Evolutionary conservation across 129 eudicot species (phyloP).

Genomic region (Flaveria robusta): DNA sequence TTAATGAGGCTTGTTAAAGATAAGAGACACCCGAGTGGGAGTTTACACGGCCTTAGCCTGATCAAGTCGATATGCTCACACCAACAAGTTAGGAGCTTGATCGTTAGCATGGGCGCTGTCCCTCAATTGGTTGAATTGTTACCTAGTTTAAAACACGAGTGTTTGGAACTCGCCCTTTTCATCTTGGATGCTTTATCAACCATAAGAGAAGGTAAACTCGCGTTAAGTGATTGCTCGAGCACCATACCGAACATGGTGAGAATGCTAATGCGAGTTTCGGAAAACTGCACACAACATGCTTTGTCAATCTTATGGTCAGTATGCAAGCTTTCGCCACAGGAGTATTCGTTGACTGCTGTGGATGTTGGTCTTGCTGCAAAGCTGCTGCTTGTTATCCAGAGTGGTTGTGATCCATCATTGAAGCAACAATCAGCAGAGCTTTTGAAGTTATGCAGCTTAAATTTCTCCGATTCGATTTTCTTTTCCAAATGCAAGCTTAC

Average conservation of each 20-base stretch:
- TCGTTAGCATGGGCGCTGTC: conserved; percentile 39
- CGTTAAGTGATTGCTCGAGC: conserved; percentile 40
- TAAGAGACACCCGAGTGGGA: conserved; percentile 37
- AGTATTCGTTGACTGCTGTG: conserved; percentile 41
- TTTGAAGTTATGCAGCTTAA: conserved; percentile 48
- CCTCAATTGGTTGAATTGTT: conserved; percentile 47
- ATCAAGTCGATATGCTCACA: conserved; percentile 40
- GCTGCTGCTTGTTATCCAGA: conserved; percentile 49
- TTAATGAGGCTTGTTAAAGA: conserved; percentile 44
- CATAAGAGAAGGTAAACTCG: conserved; percentile 37
- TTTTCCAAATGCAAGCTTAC: conserved; percentile 55
- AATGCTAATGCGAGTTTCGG: conserved; percentile 44
- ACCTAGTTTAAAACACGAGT: conserved; percentile 33
- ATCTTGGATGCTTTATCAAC: conserved; percentile 37
- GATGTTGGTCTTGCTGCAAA: conserved; percentile 57
- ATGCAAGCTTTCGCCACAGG: conserved; percentile 46
- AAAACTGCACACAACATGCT: conserved; percentile 40
- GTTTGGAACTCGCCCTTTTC: conserved; percentile 42
- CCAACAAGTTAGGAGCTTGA: conserved; percentile 30
- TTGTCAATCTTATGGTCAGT: conserved; percentile 44
- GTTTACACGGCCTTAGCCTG: conserved; percentile 39
- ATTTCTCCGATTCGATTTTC: conserved; percentile 45
- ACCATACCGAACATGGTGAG: conserved; percentile 48
- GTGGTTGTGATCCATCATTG: conserved; percentile 44
- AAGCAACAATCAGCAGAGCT: conserved; percentile 50